Conservation (phyloP, 2,329 filamentous ascomycete species). For the Trichoderma harzianum region DNA sequence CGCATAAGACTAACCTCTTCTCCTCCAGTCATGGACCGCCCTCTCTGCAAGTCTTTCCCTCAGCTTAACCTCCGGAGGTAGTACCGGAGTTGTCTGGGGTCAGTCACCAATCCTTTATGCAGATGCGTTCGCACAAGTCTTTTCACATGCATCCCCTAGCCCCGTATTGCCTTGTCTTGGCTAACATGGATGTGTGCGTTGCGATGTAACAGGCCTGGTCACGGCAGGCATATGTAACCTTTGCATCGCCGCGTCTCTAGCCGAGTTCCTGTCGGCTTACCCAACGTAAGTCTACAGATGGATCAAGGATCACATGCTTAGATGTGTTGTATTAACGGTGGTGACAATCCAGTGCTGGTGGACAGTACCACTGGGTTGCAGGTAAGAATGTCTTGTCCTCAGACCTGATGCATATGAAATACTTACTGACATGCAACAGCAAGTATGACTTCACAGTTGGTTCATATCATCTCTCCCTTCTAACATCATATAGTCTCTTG, state of each 20-base stretch:
- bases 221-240: conserved; percentile 35
- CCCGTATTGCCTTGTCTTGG: background rate
- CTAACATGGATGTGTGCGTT: background rate
- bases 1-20: background rate
- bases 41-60: conserved; percentile 44
- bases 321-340: background rate
- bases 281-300: conserved; percentile 32
- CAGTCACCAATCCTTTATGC: conserved; percentile 1
- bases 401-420: conserved; percentile 53
- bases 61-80: conserved; percentile 63
- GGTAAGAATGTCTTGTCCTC: conserved; percentile 46
- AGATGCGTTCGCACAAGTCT: background rate
- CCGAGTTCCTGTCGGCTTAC: conserved; percentile 66
- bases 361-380: conserved; percentile 72
- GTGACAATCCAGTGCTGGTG: conserved; percentile 40
- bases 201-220: conserved; percentile 25
- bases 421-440: background rate
- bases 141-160: background rate
- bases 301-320: background rate
- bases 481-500: conserved; percentile 21
- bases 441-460: background rate
- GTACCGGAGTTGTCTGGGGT: conserved; percentile 69
- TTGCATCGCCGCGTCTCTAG: conserved; percentile 59
- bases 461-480: background rate
- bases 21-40: conserved; percentile 40